A percentile compares a stretch with the other conserved stretches of the same genome.
These are phyloP conservation scores for Ophiostoma perfectum DNA, from an alignment of 2,329 filamentous ascomycete genomes.

Conservation along the genomic window DNA sequence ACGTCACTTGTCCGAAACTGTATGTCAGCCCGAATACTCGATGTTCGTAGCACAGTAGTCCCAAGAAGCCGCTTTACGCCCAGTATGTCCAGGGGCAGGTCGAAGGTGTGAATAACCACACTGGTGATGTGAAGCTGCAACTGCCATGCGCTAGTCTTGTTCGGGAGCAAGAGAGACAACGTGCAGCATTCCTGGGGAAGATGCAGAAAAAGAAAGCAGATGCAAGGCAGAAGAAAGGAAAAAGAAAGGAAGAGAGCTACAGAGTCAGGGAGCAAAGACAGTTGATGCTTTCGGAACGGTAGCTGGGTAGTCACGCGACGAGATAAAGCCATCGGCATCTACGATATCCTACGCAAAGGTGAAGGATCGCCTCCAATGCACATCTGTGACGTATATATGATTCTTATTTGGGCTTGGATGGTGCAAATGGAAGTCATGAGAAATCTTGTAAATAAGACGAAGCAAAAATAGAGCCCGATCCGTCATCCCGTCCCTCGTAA, in stretches of 20 bases:
- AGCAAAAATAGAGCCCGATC: neutral
- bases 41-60: too few relatives aligned
- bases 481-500: conserved; percentile 4
- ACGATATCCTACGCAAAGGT: too few relatives aligned
- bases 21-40: too few relatives aligned
- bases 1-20: too few relatives aligned
- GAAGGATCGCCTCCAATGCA: too few relatives aligned
- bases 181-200: conserved; percentile 8
- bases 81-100: too few relatives aligned
- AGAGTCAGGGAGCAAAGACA: neutral
- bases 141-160: neutral
- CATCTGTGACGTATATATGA: too few relatives aligned
- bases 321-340: too few relatives aligned
- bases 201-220: conserved; percentile 12
- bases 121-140: neutral
- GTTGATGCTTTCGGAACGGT: neutral
- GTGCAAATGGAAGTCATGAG: neutral
- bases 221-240: conserved; percentile 5
- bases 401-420: too few relatives aligned
- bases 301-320: too few relatives aligned
- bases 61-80: too few relatives aligned
- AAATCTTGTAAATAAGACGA: neutral
- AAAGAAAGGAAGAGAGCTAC: neutral
- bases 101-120: too few relatives aligned
- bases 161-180: conserved; percentile 18